Percentiles rank a stretch among this genome's conserved stretches.
These are phyloP conservation scores for Leishmania guyanensis DNA, from an alignment of 208 protist species.

Conservation along the genomic window DNA sequence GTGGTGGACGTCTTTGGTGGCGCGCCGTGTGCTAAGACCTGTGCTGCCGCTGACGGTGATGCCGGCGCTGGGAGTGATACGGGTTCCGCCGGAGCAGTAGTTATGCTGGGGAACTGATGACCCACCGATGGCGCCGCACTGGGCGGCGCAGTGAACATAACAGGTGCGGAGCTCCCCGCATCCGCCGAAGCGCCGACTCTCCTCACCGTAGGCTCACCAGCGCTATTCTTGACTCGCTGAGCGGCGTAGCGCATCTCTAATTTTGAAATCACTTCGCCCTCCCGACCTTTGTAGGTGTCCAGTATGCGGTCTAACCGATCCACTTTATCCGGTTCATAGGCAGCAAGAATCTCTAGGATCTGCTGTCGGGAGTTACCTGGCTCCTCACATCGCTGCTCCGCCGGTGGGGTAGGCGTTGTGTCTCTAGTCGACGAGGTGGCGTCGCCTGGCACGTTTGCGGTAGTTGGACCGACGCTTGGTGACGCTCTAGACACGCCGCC, in stretches of 20 bases:
- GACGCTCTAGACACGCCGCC: slow-evolving; percentile 1
- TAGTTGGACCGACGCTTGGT: neutral
- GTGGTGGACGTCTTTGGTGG: neutral
- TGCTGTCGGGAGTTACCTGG: slow-evolving; percentile 18
- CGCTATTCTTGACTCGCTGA: neutral
- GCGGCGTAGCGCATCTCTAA: slow-evolving; percentile 45
- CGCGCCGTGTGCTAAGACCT: neutral
- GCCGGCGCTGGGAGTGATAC: neutral
- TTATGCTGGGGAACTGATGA: neutral
- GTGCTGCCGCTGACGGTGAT: neutral
- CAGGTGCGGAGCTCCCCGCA: neutral
- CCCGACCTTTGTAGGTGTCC: slow-evolving; percentile 38
- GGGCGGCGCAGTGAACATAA: neutral
- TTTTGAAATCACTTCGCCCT: slow-evolving; percentile 39
- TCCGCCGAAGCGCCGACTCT: neutral
- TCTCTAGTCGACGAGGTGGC: neutral
- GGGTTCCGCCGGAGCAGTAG: neutral
- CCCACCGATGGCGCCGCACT: neutral
- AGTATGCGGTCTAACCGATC: slow-evolving; percentile 40
- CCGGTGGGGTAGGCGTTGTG: slow-evolving; percentile 6
- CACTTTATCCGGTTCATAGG: slow-evolving; percentile 46
- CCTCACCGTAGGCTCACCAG: neutral
- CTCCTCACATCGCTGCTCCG: neutral
- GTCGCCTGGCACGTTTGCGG: neutral
- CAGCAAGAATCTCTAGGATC: slow-evolving; percentile 31